Base-by-base conservation (phyloP, 139 green algal genomes). In the Volvox reticuliferus region DNA sequence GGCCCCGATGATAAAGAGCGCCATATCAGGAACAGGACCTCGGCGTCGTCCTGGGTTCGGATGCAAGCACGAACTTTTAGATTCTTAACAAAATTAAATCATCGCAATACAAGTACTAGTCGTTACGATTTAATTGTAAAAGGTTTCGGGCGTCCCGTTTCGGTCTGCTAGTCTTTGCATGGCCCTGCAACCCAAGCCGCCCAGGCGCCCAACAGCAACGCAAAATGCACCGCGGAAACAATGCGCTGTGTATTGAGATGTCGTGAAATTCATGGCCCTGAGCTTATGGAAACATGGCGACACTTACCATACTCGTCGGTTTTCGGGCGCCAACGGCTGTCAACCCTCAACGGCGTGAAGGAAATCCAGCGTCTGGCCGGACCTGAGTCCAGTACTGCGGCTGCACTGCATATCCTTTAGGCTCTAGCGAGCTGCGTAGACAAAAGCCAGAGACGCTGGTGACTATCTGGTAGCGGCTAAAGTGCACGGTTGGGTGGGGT, bases 11-110 rank as follows among this genome's bases (percentile, higher is more conserved):
- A 62, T 28, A 91, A 36, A 0, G 65, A 20, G 12, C 88, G 79
- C 88, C 79, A 91, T 32, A 91, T 73, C 24, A 91, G 67, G 17
- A 91, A 91, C 9, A 91, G 78, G 24, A 91, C 19, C n/a, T 91
- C 88, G 6, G 50, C 6, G 1, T 90, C 86, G 6, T 87, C 81
- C 81, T 86, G 50, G 9, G 37, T 61, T 84, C 32, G 30, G 75
- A 81, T 50, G 75, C 75, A 30, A 32, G 22, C 71, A 32, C 71
- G 71, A 79, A 20, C 32, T 79, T 79, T 79, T 30, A 82, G 18
- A 61, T 2, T 21, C 17, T 19, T 62, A 28, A 26, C 32, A 82
- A 36, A 12, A 33, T 80, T 16, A 32, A 80, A 80, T 3, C 5
- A 80, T 55, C 44, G 44, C 44, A 55, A 55, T 55, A 55, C 65